Conservation (phyloP, 306 rosid genomes). For the Canavalia ensiformis region DNA sequence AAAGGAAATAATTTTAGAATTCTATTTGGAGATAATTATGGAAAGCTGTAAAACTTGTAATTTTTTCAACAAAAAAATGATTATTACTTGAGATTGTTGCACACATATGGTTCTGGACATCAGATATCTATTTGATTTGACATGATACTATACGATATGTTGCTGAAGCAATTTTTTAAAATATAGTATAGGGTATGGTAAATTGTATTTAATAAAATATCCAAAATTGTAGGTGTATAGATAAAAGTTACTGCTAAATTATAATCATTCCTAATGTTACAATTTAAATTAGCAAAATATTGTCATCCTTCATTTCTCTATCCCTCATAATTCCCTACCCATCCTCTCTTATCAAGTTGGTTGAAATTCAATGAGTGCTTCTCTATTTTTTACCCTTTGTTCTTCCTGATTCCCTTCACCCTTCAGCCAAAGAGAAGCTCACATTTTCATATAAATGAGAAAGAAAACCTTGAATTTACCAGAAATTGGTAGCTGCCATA, state of each 20-base stretch:
- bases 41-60: background rate
- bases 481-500: background rate
- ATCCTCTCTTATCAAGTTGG: background rate
- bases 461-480: background rate
- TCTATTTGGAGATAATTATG: background rate
- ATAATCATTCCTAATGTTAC: background rate
- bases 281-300: background rate
- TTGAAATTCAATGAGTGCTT: background rate
- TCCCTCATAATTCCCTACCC: background rate
- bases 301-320: background rate
- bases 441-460: background rate
- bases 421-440: background rate
- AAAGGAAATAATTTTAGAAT: background rate
- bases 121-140: background rate
- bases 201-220: background rate
- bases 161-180: background rate
- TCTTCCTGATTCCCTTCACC: background rate
- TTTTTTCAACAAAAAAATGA: background rate
- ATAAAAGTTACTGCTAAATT: background rate
- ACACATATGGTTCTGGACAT: background rate
- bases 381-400: background rate
- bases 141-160: background rate
- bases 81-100: background rate
- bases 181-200: background rate
- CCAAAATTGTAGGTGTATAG: background rate